Base-by-base conservation (phyloP, 2,329 filamentous ascomycete species). In the Alternaria brassicicola region DNA sequence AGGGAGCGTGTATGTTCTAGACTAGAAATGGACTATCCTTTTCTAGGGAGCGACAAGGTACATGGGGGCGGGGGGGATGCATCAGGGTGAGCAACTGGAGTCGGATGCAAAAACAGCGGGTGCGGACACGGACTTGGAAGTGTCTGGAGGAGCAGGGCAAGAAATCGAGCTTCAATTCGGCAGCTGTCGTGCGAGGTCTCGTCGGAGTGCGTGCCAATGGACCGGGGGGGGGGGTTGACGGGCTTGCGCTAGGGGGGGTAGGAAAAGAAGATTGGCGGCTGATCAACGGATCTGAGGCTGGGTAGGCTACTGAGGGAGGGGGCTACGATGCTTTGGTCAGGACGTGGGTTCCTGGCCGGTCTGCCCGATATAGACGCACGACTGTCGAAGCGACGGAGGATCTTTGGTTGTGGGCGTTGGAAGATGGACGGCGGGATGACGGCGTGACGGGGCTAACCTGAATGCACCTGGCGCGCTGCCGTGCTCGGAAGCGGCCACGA, bases 131-230 rank as follows among this genome's bases (percentile, higher is more conserved):
- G 67, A 54, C 50, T 58, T 57, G 62, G 57, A 54, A 62, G 43
- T 59, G 64, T 64, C 59, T 61, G 45, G 57, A 57, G 63, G 60
- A 62, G 65, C 59, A 67, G 67, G 58, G 59, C 57, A 66, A 61
- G 63, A 64, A 67, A 68, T 59, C 66, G 71, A 70, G 71, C 64
- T 71, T 69, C 66, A 63, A 71, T 68, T 69, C 65, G 71, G 67
- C 66, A 64, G 60, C 59, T 56, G 63, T 60, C 61, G 63, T 67
- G 68, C 67, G 61, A 70, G 58, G 64, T 64, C 62, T 62, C 57
- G 67, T 67, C 53, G 65, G 52, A 59, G 55, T 52, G 62, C 47
- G 62, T 66, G 69, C 65, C 61, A 71, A 52, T 57, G 57, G 50
- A 46, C 60, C 61, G 57, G 68, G 60, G 62, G 67, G 58, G 58